Percentiles rank a stretch among this genome's conserved stretches.
Conservation (phyloP, 139 green algal genomes). For the Nannochloris sp. region DNA sequence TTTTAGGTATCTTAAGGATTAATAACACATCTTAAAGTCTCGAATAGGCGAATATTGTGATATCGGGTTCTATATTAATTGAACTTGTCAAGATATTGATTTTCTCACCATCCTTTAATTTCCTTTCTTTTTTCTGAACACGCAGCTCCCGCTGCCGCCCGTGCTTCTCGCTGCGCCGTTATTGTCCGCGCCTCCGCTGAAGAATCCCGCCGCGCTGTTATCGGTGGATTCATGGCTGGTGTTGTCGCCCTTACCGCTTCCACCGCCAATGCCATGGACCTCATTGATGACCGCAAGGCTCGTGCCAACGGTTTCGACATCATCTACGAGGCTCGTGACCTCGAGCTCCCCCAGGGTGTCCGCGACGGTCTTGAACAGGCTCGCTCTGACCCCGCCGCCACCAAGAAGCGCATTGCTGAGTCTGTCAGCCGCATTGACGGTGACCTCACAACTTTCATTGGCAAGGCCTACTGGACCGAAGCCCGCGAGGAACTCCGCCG, state of each 20-base stretch:
- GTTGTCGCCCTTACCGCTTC: constrained; percentile 38
- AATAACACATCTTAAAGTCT: neutral
- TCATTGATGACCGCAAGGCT: constrained; percentile 71
- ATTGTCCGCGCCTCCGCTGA: constrained; percentile 25
- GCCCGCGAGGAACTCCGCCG: constrained; percentile 77
- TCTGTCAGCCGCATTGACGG: constrained; percentile 67
- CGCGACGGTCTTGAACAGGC: constrained; percentile 65
- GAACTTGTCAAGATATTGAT: too few relatives aligned
- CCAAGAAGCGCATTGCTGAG: constrained; percentile 69
- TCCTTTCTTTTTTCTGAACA: neutral
- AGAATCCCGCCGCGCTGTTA: constrained; percentile 54
- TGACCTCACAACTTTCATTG: constrained; percentile 52
- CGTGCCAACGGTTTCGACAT: constrained; percentile 66
- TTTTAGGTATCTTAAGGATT: neutral
- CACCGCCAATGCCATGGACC: constrained; percentile 54
- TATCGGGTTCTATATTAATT: too few relatives aligned
- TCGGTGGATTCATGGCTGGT: constrained; percentile 62
- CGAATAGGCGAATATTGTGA: neutral
- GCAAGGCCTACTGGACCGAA: constrained; percentile 87
- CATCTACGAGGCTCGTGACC: constrained; percentile 92
- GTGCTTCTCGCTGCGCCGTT: neutral
- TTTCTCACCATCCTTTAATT: too few relatives aligned
- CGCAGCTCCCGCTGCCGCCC: neutral
- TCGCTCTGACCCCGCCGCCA: constrained; percentile 42
- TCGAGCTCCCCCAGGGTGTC: constrained; percentile 59